A percentile compares a stretch with the other conserved stretches of the same genome.
Evolutionary conservation across 2,329 filamentous ascomycete species (phyloP).

Genomic region (Taxawa tesnikishii): DNA sequence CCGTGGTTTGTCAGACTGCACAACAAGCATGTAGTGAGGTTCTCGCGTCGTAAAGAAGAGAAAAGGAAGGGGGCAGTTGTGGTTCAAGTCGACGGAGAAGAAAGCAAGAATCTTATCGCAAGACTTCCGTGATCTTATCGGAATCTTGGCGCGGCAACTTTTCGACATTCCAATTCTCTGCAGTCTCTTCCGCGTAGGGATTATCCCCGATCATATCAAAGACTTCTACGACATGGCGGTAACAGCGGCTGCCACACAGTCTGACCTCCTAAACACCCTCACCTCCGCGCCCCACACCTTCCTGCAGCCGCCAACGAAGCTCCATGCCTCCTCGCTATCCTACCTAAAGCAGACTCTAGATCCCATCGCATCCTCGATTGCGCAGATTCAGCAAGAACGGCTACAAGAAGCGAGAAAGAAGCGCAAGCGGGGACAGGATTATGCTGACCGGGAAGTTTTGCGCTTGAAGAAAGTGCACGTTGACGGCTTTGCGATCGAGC

Average conservation of each 20-base stretch:
- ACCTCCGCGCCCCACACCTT: slow-evolving; percentile 50
- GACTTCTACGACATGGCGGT: no score
- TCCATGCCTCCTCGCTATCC: slow-evolving; percentile 58
- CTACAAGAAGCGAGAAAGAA: slow-evolving; percentile 60
- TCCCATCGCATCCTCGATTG: slow-evolving; percentile 60
- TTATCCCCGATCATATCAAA: no score
- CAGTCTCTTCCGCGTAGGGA: no score
- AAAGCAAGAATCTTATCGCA: no score
- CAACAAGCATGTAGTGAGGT: no score
- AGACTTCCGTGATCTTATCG: no score
- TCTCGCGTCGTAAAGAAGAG: no score
- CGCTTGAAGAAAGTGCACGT: slow-evolving; percentile 75
- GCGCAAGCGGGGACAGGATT: slow-evolving; percentile 53
- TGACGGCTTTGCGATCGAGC: slow-evolving; percentile 74
- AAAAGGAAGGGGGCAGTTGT: no score
- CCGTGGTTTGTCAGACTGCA: no score
- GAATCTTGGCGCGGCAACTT: no score
- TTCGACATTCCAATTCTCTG: no score
- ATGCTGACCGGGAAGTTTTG: slow-evolving; percentile 41
- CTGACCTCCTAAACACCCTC: slow-evolving; percentile 11
- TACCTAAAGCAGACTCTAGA: slow-evolving; percentile 75
- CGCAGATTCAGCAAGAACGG: slow-evolving; percentile 57
- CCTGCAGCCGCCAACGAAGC: slow-evolving; percentile 55
- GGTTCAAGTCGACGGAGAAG: no score
- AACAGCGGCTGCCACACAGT: neutral